Percentiles rank a stretch among this genome's conserved stretches.
Conservation (phyloP, 2,329 filamentous ascomycete genomes). For the Colletotrichum abscissum region DNA sequence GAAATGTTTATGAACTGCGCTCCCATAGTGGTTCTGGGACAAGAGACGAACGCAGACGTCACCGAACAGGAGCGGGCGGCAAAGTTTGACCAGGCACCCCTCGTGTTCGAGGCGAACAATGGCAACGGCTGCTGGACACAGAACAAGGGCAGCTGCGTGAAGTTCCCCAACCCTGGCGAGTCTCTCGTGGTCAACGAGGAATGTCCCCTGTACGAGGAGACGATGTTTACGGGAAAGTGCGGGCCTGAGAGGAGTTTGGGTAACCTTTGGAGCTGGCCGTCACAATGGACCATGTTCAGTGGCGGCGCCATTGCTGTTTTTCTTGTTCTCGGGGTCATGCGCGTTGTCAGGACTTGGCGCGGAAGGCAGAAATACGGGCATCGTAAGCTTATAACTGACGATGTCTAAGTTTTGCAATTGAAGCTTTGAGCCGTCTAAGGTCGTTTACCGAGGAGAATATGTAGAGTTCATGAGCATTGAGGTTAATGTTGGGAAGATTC, state of each 20-base stretch:
- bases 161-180: background rate
- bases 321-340: background rate
- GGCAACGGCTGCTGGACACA: slow-evolving; percentile 6
- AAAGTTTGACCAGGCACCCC: background rate
- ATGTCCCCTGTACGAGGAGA: background rate
- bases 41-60: background rate
- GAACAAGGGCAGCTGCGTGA: background rate
- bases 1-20: slow-evolving; percentile 22
- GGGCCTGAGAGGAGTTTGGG: background rate
- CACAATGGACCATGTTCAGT: background rate
- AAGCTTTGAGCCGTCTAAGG: background rate
- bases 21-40: background rate
- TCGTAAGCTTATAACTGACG: background rate
- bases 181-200: background rate
- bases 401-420: background rate
- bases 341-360: background rate
- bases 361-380: background rate
- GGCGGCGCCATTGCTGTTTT: background rate
- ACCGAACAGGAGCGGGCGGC: background rate
- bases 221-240: background rate
- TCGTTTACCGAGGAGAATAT: background rate
- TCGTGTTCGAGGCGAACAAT: slow-evolving; percentile 13
- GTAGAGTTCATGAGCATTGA: background rate
- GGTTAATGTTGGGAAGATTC: background rate
- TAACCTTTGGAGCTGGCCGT: background rate